Percentiles rank a stretch among this genome's conserved stretches.
Conservation (phyloP, 2,329 filamentous ascomycete genomes). For the Coniochaeta pulveracea region DNA sequence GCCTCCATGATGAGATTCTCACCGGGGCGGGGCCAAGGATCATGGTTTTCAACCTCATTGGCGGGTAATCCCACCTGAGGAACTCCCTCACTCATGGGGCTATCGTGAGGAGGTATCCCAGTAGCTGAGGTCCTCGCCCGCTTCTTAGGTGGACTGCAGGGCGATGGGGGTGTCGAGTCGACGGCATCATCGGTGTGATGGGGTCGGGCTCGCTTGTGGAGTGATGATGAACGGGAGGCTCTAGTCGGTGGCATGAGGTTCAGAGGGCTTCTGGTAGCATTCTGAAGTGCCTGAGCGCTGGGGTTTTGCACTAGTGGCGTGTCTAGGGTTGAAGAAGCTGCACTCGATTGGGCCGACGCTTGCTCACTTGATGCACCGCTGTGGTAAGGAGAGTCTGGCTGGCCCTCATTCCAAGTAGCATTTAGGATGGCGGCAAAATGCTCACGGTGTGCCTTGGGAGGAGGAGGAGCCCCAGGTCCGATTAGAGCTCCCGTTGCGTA, state of each 20-base stretch:
- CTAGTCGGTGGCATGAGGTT: conserved; percentile 10
- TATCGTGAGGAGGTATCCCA: conserved; percentile 9
- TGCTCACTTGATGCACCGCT: neutral
- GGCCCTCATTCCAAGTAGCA: conserved; percentile 51
- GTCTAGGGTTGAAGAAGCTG: neutral
- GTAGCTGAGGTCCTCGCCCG: neutral
- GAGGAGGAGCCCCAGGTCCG: no score
- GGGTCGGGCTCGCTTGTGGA: conserved; percentile 4
- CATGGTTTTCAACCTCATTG: no score
- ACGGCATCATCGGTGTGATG: no score
- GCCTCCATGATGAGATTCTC: no score
- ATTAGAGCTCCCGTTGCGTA: no score
- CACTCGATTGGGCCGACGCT: neutral
- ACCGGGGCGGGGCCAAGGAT: no score
- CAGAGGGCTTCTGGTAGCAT: conserved; percentile 5
- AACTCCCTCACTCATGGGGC: conserved; percentile 6
- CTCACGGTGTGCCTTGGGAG: no score
- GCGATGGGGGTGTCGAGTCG: no score
- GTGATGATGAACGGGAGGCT: no score
- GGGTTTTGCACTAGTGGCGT: neutral
- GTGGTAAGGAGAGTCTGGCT: conserved; percentile 41
- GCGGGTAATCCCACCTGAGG: conserved; percentile 3
- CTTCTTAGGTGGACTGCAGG: conserved; percentile 2
- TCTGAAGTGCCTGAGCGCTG: conserved; percentile 5
- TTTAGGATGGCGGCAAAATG: conserved; percentile 43